Conservation (phyloP, 495 filamentous ascomycete species). For the Tuber aestivum region DNA sequence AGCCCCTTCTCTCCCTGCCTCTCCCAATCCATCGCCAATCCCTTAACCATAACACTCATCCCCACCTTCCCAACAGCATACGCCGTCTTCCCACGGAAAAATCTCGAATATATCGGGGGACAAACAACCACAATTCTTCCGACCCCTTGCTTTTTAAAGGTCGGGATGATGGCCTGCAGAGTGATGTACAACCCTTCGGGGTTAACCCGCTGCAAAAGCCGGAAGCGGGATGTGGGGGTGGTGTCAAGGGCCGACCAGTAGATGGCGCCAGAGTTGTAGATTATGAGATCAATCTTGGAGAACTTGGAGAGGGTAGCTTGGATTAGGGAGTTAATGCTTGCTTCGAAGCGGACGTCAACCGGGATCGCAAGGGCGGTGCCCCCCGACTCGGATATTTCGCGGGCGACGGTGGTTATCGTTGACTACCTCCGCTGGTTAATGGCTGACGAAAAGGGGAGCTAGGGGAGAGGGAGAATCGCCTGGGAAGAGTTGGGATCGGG, state of each 20-base stretch:
- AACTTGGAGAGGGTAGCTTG: conserved; percentile 57
- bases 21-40: conserved; percentile 75
- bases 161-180: conserved; percentile 61
- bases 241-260: conserved; percentile 73
- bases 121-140: conserved; percentile 72
- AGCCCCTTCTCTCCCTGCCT: conserved; percentile 59
- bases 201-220: conserved; percentile 77
- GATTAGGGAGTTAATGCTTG: conserved; percentile 59
- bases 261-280: conserved; percentile 84
- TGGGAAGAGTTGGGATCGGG: conserved; percentile 72
- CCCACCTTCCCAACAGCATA: conserved; percentile 83
- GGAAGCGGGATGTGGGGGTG: conserved; percentile 73
- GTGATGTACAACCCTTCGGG: conserved; percentile 66
- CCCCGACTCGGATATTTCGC: conserved; percentile 65
- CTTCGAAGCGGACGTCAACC: conserved; percentile 62
- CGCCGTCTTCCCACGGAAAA: conserved; percentile 79
- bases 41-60: conserved; percentile 77
- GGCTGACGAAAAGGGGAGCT: background rate
- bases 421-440: conserved; percentile 45
- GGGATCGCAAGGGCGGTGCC: conserved; percentile 60
- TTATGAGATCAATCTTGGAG: conserved; percentile 60
- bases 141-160: conserved; percentile 44
- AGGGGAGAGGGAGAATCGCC: background rate
- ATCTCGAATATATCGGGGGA: conserved; percentile 78
- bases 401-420: conserved; percentile 76